Base-by-base conservation (phyloP, 2,329 filamentous ascomycete genomes). In the Whalleya microplaca region DNA sequence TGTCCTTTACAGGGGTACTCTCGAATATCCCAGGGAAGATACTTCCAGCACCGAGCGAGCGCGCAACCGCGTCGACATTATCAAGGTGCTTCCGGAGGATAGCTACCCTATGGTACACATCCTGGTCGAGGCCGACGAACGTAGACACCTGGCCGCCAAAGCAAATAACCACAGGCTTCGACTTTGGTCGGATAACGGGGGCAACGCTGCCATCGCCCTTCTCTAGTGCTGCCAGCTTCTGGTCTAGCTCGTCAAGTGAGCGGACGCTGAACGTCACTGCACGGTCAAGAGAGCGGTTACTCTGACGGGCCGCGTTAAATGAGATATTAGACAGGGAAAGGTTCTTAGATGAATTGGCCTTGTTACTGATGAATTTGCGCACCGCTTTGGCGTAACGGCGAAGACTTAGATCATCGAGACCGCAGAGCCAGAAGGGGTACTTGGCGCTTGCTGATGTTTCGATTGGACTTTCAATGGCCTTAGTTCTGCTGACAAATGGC, bases 1-100 rank as follows among this genome's bases (percentile, higher is more conserved):
- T 55, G 46, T 74, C 67, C 0, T 53, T 21, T 3, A 72, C 49
- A 0, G 69, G 66, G 0, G 55, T 40, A 0, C 41, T 48, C 7
- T 67, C 27, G 51, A 76, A 76, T 18, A 76, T 68, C 8, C 23
- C 54, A 0, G 72, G 72, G 49, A 60, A 70, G 21, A 76, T 69
- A 45, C 62, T 64, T 1, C 12, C 51, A 0, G 55, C 37, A 2
- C 72, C 71, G 1, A 70, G 44, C 0, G 54, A 54, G 2, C 21
- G 47, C 41, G 46, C 29, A 1, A 57, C 49, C 0, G n/a, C 27
- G 20, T 72, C 62, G 42, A 63, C 63, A 0, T 53, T 48, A 18
- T 69, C 59, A 1, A 72, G 47, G 42, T 70, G 58, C 0, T 43
- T 45, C 4, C 66, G 67, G 0, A 76, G 51, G 1, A 60, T 44